Evolutionary conservation across 2,329 filamentous ascomycete species (phyloP).

Genomic region (Scedosporium aurantiacum): DNA sequence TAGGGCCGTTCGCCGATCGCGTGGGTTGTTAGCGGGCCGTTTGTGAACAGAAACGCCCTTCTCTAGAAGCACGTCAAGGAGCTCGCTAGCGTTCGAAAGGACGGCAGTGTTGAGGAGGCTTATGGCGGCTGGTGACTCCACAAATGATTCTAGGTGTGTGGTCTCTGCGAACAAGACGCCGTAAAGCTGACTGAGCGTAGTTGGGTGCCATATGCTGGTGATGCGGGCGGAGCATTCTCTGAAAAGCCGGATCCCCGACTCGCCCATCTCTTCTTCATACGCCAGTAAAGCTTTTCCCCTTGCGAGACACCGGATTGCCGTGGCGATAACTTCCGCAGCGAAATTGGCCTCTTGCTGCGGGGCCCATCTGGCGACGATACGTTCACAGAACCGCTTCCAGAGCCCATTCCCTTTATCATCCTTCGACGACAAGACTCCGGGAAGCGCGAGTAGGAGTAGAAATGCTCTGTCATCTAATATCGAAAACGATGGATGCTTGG

Average conservation of each 20-base stretch:
- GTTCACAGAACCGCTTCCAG: conserved; percentile 6
- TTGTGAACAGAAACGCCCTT: conserved; percentile 3
- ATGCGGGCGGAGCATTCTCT: neutral
- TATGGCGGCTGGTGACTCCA: neutral
- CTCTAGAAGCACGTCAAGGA: conserved; percentile 3
- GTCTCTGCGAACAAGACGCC: neutral
- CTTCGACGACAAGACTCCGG: neutral
- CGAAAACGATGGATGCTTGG: conserved; percentile 1
- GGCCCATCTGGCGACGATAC: neutral
- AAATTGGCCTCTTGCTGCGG: neutral
- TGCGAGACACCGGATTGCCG: neutral
- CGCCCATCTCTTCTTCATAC: conserved; percentile 1
- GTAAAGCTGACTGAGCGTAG: neutral
- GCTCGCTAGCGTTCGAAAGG: neutral
- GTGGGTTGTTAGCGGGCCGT: neutral
- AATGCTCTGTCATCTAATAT: neutral
- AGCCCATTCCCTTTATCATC: conserved; percentile 2
- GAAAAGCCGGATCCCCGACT: conserved; percentile 1
- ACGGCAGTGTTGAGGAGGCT: neutral
- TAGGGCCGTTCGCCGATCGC: neutral
- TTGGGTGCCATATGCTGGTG: neutral
- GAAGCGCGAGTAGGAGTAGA: neutral
- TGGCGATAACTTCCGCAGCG: neutral
- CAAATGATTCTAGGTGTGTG: neutral
- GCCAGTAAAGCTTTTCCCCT: neutral